Evolutionary conservation across 345 rosid genomes (phyloP).

Genomic region (Citrus unshiu): DNA sequence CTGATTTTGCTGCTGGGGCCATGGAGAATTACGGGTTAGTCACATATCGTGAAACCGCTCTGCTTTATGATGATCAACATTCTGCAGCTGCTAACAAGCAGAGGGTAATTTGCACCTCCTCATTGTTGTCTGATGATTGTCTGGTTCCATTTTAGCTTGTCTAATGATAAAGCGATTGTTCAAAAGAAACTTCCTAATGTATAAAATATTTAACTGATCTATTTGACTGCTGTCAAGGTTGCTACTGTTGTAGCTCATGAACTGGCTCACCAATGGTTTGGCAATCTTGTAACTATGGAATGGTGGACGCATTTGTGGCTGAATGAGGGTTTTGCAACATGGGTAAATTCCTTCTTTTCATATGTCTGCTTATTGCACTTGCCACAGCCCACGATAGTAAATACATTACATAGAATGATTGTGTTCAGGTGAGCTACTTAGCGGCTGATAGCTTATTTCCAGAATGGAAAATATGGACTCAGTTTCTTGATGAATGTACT

Average conservation of each 20-base stretch:
- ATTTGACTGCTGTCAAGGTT: conserved; percentile 49
- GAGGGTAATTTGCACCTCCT: conserved; percentile 44
- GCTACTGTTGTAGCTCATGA: conserved; percentile 97
- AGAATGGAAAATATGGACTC: conserved; percentile 98
- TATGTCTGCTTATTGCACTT: conserved; percentile 6
- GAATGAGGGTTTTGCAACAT: conserved; percentile 99
- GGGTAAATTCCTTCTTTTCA: conserved; percentile 51
- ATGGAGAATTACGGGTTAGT: conserved; percentile 99
- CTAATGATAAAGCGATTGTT: not conserved
- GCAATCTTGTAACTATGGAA: conserved; percentile 98
- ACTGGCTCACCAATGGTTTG: conserved; percentile 99
- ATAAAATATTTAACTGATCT: conserved; percentile 1
- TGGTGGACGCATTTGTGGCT: conserved; percentile 99
- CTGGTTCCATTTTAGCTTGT: not conserved
- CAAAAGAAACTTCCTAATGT: not conserved
- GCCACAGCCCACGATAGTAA: not conserved
- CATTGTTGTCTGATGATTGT: conserved; percentile 1
- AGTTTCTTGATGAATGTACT: conserved; percentile 86
- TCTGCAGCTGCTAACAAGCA: conserved; percentile 98
- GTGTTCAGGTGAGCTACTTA: conserved; percentile 87
- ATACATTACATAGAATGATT: conserved; percentile 9
- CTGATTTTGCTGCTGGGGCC: conserved; percentile 98
- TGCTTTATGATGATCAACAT: conserved; percentile 88
- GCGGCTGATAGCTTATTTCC: conserved; percentile 91
- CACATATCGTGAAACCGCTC: conserved; percentile 86